A percentile compares a stretch with the other conserved stretches of the same genome.
phyloP scores from a whole-genome alignment of 75 land plant genomes.

The Pinus tabuliformis region DNA sequence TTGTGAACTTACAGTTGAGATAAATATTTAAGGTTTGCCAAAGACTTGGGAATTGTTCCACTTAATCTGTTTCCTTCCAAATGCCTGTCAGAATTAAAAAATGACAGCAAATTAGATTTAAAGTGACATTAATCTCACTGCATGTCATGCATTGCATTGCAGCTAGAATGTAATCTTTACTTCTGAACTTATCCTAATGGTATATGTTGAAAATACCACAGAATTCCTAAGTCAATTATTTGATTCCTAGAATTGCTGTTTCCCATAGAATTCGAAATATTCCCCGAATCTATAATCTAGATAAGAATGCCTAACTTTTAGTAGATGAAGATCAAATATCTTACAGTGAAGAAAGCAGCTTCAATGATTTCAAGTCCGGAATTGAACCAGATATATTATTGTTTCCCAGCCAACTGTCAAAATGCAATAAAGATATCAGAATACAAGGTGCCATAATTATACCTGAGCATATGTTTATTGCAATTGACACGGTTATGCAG shows the following conservation, averaged over 20 bases:
- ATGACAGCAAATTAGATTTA: background rate
- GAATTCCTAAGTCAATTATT: no score
- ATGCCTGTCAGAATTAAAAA: conserved; percentile 30
- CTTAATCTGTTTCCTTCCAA: conserved; percentile 52
- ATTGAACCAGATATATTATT: conserved; percentile 66
- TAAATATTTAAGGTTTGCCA: conserved; percentile 28
- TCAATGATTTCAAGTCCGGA: conserved; percentile 59
- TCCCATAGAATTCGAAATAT: no score
- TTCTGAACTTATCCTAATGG: no score
- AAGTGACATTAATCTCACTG: background rate
- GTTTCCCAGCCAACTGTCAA: conserved; percentile 54
- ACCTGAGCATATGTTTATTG: no score
- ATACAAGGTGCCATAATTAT: background rate
- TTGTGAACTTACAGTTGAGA: conserved; percentile 51
- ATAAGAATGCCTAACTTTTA: background rate
- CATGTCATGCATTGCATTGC: background rate
- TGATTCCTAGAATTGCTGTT: no score
- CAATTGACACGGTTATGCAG: no score
- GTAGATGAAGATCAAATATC: conserved; percentile 14
- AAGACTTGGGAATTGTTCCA: conserved; percentile 47
- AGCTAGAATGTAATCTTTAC: background rate
- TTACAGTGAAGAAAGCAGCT: conserved; percentile 47
- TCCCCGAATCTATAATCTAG: no score
- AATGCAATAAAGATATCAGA: background rate
- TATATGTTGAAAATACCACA: no score